These are phyloP conservation scores for Neofusicoccum ribis DNA, from an alignment of 2,329 filamentous ascomycete genomes.

Conservation along the genomic window DNA sequence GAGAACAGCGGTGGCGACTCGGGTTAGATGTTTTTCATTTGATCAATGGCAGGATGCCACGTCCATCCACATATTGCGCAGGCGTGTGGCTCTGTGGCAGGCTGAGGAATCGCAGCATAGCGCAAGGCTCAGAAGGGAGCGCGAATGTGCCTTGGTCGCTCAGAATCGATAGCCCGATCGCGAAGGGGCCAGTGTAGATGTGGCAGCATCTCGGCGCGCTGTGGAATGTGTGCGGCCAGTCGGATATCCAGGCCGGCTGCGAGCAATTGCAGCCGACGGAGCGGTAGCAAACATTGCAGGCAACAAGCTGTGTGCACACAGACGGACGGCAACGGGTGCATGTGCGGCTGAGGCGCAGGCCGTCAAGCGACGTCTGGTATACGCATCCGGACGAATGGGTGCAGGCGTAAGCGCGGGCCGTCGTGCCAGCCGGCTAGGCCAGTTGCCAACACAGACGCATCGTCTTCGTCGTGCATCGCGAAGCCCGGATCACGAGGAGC, in stretches of 20 bases:
- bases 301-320: neutral
- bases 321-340: neutral
- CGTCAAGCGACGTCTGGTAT: neutral
- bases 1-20: neutral
- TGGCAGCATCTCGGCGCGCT: neutral
- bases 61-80: neutral
- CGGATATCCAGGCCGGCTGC: neutral
- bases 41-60: neutral
- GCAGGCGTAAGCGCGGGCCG: conserved; percentile 11
- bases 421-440: neutral
- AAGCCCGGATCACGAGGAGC: neutral
- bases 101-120: neutral
- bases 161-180: neutral
- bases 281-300: neutral
- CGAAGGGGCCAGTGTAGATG: neutral
- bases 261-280: neutral
- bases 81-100: neutral
- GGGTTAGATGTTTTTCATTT: neutral
- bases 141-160: neutral
- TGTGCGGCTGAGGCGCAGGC: conserved; percentile 13
- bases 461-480: neutral
- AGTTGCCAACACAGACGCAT: neutral
- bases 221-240: neutral
- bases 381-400: conserved; percentile 1
- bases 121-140: neutral